A percentile compares a stretch with the other conserved stretches of the same genome.
phyloP scores from a whole-genome alignment of 805 yeast genomes.

The Ogataea paradorogensis region DNA sequence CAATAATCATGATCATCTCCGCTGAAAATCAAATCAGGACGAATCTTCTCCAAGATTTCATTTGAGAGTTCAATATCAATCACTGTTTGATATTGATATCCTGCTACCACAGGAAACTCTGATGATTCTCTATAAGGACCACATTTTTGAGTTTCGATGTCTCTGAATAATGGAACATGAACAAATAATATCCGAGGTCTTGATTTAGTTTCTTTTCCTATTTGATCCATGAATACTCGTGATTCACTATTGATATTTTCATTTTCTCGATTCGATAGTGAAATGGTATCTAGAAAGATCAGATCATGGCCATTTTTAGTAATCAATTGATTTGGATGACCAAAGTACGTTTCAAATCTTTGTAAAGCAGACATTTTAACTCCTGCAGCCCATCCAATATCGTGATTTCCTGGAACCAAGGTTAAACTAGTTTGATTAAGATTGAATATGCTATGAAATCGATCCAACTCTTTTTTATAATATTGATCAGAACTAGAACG shows the following conservation, averaged over 20 bases:
- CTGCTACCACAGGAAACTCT: slow-evolving; percentile 67
- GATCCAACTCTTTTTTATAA: slow-evolving; percentile 57
- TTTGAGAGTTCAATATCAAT: slow-evolving; percentile 59
- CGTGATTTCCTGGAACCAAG: slow-evolving; percentile 87
- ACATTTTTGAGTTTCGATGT: slow-evolving; percentile 60
- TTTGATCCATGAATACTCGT: slow-evolving; percentile 45
- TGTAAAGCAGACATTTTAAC: slow-evolving; percentile 53
- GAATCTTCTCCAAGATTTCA: slow-evolving; percentile 52
- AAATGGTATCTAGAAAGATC: slow-evolving; percentile 78
- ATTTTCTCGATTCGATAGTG: slow-evolving; percentile 61
- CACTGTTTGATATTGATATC: slow-evolving; percentile 90
- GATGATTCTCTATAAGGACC: slow-evolving; percentile 74
- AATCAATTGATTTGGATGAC: slow-evolving; percentile 56
- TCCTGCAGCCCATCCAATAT: slow-evolving; percentile 86
- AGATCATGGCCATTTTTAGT: slow-evolving; percentile 69
- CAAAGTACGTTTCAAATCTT: slow-evolving; percentile 72
- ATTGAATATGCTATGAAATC: slow-evolving; percentile 65
- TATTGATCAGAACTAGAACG: slow-evolving; percentile 74
- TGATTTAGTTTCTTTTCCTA: slow-evolving; percentile 30
- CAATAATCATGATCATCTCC: slow-evolving; percentile 99
- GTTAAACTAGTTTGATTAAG: slow-evolving; percentile 43
- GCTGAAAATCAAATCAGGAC: slow-evolving; percentile 71
- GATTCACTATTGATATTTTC: slow-evolving; percentile 46
- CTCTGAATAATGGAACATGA: slow-evolving; percentile 86
- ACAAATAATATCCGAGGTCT: slow-evolving; percentile 68